A percentile compares a stretch with the other conserved stretches of the same genome.
Conservation (phyloP, 495 filamentous ascomycete genomes). For the Sordaria brevicollis region DNA sequence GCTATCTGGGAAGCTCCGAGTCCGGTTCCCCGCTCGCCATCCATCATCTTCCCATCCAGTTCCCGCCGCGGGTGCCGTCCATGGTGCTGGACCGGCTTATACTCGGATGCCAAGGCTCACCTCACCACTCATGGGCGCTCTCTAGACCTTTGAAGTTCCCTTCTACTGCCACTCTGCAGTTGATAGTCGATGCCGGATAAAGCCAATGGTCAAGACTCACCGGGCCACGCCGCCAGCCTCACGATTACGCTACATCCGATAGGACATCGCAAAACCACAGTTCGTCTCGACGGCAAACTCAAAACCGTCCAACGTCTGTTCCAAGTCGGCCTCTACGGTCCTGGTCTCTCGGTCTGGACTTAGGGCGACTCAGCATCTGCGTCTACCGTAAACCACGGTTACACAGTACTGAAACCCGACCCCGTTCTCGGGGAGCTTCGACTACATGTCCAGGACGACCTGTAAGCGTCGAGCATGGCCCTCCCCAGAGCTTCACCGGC, state of each 20-base stretch:
- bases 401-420: not conserved
- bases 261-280: slow-evolving; percentile 4
- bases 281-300: not conserved
- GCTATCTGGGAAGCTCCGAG: not conserved
- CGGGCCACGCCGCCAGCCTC: slow-evolving; percentile 23
- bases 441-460: not conserved
- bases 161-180: not conserved
- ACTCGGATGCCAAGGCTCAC: not conserved
- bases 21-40: not conserved
- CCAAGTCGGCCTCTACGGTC: not conserved
- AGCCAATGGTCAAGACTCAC: slow-evolving; percentile 14
- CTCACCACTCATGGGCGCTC: not conserved
- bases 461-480: not conserved
- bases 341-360: not conserved
- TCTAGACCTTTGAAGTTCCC: not conserved
- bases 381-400: not conserved
- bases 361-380: not conserved
- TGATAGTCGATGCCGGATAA: slow-evolving; percentile 3
- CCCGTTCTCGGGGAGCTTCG: not conserved
- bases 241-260: slow-evolving; percentile 21
- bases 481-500: not conserved
- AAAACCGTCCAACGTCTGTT: not conserved
- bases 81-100: not conserved
- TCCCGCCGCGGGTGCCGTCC: not conserved
- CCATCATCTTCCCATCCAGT: not conserved